Evolutionary conservation across 768 basidiomycete genomes (phyloP), one percentile per base, ranked within the genome.

Genomic region (Suillus decipiens): DNA sequence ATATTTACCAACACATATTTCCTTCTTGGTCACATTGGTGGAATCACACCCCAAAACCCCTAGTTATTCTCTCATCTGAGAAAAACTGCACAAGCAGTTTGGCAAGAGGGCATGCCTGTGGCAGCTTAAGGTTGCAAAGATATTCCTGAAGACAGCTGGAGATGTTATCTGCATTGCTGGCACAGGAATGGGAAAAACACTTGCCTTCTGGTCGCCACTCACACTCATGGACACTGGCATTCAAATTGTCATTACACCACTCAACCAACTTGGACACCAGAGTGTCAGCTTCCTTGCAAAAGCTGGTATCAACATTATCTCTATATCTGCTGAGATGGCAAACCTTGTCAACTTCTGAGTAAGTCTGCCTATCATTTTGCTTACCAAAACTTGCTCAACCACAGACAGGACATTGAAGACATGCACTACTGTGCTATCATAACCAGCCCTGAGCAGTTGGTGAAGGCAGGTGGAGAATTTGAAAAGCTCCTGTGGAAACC

Each of bases 1-100:
- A 8, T 42, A 42, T 42, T 42, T 42, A 42, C 41, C n/a, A 45
- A 24, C 45, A 47, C 22, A 47, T 14, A 47, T 47, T 47, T 47
- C 45, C 45, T 47, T 47, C n/a, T 47, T 47, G 45, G 45, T 47
- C 45, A 47, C 11, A 2, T 24, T 47, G 43, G 43, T n/a, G n/a
- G 43, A 45, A 45, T 9, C 43, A 45, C 3, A 9, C 43, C 43
- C 43, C 9, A 3, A 45, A 45, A n/a, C 43, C 43, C 43, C 43
- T 45, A 45, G 43, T 45, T 19, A 43, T 6, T 1, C 42, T 6
- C 70, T 51, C 9, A 28, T 65, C 10, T 59, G 39, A 1, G 12
- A n/a, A n/a, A n/a, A n/a, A n/a, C n/a, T n/a, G n/a, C n/a, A n/a
- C n/a, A n/a, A n/a, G n/a, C n/a, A n/a, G n/a, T n/a, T n/a, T n/a